These are phyloP conservation scores for Trichodelitschia bisporula DNA, from an alignment of 495 filamentous ascomycete genomes.

Conservation along the genomic window DNA sequence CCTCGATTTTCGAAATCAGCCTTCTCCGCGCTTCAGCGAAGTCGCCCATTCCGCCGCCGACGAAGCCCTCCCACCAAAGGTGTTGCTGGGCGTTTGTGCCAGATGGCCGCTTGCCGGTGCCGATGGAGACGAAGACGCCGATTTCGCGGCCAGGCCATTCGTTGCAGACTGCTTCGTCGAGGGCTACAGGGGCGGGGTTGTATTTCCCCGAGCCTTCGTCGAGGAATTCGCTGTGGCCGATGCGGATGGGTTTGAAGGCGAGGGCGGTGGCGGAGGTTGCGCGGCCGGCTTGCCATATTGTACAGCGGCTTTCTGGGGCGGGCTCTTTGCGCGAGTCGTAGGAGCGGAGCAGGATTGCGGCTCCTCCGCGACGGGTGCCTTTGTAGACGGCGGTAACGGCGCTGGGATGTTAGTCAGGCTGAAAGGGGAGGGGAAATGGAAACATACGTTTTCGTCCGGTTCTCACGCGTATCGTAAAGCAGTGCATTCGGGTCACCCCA, in stretches of 20 bases:
- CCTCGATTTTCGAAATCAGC: slow-evolving; percentile 77
- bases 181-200: slow-evolving; percentile 62
- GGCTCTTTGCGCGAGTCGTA: slow-evolving; percentile 88
- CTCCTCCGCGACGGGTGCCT: slow-evolving; percentile 38
- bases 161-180: slow-evolving; percentile 76
- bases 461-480: slow-evolving; percentile 60
- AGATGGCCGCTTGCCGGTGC: slow-evolving; percentile 69
- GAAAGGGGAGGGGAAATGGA: neutral
- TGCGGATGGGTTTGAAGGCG: slow-evolving; percentile 87
- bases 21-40: slow-evolving; percentile 73
- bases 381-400: slow-evolving; percentile 83
- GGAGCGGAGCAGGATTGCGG: slow-evolving; percentile 55
- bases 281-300: slow-evolving; percentile 84
- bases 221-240: slow-evolving; percentile 79
- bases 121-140: slow-evolving; percentile 72
- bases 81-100: slow-evolving; percentile 39
- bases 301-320: slow-evolving; percentile 69
- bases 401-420: slow-evolving; percentile 17
- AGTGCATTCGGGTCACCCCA: slow-evolving; percentile 35
- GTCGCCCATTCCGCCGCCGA: slow-evolving; percentile 42
- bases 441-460: slow-evolving; percentile 79
- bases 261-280: slow-evolving; percentile 81
- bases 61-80: slow-evolving; percentile 83
- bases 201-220: slow-evolving; percentile 84
- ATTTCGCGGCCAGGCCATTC: slow-evolving; percentile 89